A percentile compares a stretch with the other conserved stretches of the same genome.
phyloP scores from a whole-genome alignment of 176 grass and related monocot species.

The Hordeum vulgare region DNA sequence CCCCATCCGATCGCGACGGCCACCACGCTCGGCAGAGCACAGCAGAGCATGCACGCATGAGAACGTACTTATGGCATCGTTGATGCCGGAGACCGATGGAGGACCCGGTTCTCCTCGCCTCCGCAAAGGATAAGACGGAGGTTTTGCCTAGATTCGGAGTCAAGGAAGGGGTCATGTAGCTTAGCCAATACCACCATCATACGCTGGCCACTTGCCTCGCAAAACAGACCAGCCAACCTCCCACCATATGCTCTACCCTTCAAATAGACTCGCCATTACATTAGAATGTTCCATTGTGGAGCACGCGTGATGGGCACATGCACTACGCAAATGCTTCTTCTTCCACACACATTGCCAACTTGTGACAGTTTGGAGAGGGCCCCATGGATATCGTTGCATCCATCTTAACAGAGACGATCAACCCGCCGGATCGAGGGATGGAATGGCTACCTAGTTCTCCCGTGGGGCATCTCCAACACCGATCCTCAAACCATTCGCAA shows the following conservation, averaged over 20 bases:
- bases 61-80: background rate
- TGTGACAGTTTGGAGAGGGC: no score
- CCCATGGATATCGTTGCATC: no score
- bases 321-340: background rate
- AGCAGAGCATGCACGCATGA: background rate
- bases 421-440: no score
- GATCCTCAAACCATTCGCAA: no score
- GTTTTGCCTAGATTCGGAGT: constrained; percentile 3
- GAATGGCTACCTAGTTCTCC: no score
- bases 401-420: no score
- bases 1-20: background rate
- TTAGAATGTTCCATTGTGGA: background rate
- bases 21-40: background rate
- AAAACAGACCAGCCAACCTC: background rate
- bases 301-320: background rate
- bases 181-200: no score
- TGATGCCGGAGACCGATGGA: background rate
- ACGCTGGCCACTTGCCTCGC: background rate
- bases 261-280: background rate
- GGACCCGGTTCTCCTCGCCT: background rate
- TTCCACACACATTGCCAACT: background rate
- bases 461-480: no score
- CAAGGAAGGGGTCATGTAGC: background rate
- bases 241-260: background rate
- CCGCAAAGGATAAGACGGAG: background rate